Conservation (phyloP, 768 basidiomycete genomes). For the Naganishia onofrii region DNA sequence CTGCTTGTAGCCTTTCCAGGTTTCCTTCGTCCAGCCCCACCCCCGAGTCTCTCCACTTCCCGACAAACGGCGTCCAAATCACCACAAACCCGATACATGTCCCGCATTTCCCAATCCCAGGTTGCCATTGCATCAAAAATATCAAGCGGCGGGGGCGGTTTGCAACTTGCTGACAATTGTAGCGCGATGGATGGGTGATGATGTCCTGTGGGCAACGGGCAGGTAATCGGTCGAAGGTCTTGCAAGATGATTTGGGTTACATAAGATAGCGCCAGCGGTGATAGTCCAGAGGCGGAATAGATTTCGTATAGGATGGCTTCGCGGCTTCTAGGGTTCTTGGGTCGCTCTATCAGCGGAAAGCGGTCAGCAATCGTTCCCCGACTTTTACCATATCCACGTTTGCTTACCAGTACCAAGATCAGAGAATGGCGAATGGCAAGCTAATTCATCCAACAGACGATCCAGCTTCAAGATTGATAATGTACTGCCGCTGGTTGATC, state of each 20-base stretch:
- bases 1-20: conserved; percentile 30
- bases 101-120: conserved; percentile 68
- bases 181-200: conserved; percentile 57
- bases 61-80: conserved; percentile 62
- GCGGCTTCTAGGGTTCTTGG: not conserved
- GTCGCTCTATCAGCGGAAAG: not conserved
- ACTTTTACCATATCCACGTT: not conserved
- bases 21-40: conserved; percentile 44
- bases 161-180: conserved; percentile 59
- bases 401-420: conserved; percentile 39
- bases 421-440: conserved; percentile 65
- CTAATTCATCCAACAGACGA: conserved; percentile 69
- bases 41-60: conserved; percentile 38
- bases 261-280: conserved; percentile 65
- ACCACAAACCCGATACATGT: conserved; percentile 60
- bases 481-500: conserved; percentile 37
- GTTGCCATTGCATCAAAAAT: conserved; percentile 65
- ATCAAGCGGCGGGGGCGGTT: conserved; percentile 60
- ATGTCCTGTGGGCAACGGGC: conserved; percentile 61
- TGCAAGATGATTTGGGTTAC: conserved; percentile 84
- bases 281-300: conserved; percentile 58
- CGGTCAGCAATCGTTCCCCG: not conserved
- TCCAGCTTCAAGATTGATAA: conserved; percentile 61
- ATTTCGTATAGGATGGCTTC: conserved; percentile 59
- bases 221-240: conserved; percentile 76